Evolutionary conservation across 352 stramenopile species (phyloP), one percentile per base, ranked within the genome.

Genomic region (Globisporangium uncinulatum): DNA sequence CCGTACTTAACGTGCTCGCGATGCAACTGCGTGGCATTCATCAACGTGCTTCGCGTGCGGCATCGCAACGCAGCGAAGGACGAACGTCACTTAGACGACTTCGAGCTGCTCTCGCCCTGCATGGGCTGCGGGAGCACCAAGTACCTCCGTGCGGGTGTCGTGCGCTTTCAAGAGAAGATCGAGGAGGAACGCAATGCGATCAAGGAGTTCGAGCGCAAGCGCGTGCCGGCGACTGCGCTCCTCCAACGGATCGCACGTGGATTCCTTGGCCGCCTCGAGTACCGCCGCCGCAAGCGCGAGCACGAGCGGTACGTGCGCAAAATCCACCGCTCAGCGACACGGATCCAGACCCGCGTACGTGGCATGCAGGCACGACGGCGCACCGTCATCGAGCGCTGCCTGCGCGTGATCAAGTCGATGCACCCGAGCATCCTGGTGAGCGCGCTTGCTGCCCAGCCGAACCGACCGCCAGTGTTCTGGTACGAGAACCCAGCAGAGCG

Each of bases 111-210:
- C 0, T 79, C 76, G 0, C 61, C 74, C 8, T 92, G 83, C 57
- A 60, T 71, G 29, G 83, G 79, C 9, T 93, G 83, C 46, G 73
- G 76, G 19, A 84, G 71, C 57, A 86, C 80, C 34, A 72, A 85
- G 54, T 87, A 90, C 59, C 54, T 89, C 19, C 83, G 74, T 24
- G 74, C 80, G 6, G 79, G 80, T 6, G 76, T 89, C 54, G 74
- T 86, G 43, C 88, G 81, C 46, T 89, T 92, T 54, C 76, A 90
- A 45, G 76, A 84, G 46, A 78, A 89, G 60, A 89, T 93, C 51
- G 83, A 72, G 10, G 79, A 85, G 4, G 78, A 88, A 47, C 61
- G 73, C 44, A 65, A 72, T 51, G 68, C 69, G 19, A 85, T 87
- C 50, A 76, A 83, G 31, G 74, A 86, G 64, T 87, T 87, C 48